Conservation (phyloP, 2,329 filamentous ascomycete genomes). For the Exophiala calicioides region DNA sequence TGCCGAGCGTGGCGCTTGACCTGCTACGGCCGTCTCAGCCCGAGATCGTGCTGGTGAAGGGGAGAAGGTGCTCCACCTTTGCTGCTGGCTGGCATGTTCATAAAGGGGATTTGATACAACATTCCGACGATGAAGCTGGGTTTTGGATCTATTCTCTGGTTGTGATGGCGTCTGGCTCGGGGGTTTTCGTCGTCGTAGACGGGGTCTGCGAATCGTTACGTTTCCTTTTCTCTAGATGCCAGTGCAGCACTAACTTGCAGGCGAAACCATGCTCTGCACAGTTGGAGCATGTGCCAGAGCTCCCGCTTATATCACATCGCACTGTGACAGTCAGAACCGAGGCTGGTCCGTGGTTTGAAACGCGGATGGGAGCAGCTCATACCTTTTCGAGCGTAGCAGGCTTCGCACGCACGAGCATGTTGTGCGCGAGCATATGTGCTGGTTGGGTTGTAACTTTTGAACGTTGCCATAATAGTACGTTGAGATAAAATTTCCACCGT, state of each 20-base stretch:
- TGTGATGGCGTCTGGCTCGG: not conserved
- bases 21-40: not conserved
- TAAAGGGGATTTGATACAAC: not conserved
- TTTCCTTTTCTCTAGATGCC: slow-evolving; percentile 1
- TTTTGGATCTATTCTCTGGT: slow-evolving; percentile 4
- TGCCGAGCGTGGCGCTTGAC: not conserved
- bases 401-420: slow-evolving; percentile 11
- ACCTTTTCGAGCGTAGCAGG: slow-evolving; percentile 15
- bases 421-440: slow-evolving; percentile 3
- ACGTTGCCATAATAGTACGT: slow-evolving; percentile 11
- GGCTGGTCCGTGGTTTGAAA: no score
- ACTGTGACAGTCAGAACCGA: slow-evolving; percentile 2
- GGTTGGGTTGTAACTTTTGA: slow-evolving; percentile 12
- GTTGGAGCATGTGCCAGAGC: slow-evolving; percentile 8
- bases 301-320: slow-evolving; percentile 4
- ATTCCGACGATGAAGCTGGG: not conserved
- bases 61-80: not conserved
- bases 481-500: not conserved
- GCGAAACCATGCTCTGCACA: slow-evolving; percentile 11
- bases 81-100: not conserved
- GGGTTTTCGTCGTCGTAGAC: slow-evolving; percentile 3
- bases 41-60: not conserved
- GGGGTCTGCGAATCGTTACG: slow-evolving; percentile 5
- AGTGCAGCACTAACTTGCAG: slow-evolving; percentile 11
- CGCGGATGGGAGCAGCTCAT: not conserved